These are phyloP conservation scores for Aureobasidium sp. DNA, from an alignment of 2,329 filamentous ascomycete species.

Conservation along the genomic window DNA sequence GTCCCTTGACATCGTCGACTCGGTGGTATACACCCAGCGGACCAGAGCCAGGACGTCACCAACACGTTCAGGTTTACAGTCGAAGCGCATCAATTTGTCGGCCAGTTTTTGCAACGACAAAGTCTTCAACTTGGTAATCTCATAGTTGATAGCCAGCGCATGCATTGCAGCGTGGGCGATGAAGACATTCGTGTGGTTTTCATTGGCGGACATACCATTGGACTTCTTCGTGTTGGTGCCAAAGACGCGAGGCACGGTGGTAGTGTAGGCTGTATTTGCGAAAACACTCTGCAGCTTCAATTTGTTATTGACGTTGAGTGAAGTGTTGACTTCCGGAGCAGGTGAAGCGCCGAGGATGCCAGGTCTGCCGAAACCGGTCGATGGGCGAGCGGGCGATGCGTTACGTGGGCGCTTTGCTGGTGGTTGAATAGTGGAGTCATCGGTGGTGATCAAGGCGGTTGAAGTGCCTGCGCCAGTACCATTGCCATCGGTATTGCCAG, in stretches of 20 bases:
- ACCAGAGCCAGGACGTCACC: neutral
- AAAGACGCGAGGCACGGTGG: neutral
- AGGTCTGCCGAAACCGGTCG: neutral
- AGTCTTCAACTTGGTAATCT: neutral
- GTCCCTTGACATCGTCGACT: neutral
- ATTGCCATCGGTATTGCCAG: neutral
- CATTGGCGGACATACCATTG: neutral
- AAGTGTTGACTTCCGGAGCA: neutral
- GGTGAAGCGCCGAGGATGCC: neutral
- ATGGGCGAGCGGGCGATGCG: neutral
- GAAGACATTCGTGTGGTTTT: conserved; percentile 5
- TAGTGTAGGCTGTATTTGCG: neutral
- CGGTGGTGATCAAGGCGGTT: neutral
- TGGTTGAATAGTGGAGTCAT: neutral
- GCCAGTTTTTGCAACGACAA: neutral
- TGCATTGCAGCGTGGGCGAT: conserved; percentile 7
- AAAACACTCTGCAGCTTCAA: neutral
- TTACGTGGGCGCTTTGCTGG: neutral
- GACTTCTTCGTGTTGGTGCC: neutral
- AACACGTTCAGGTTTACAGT: neutral
- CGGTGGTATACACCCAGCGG: neutral
- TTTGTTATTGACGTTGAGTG: neutral
- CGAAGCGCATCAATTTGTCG: neutral
- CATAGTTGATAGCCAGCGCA: neutral
- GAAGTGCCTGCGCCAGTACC: neutral